Base-by-base conservation (phyloP, 139 green algal genomes). In the Chlorella sorokiniana region DNA sequence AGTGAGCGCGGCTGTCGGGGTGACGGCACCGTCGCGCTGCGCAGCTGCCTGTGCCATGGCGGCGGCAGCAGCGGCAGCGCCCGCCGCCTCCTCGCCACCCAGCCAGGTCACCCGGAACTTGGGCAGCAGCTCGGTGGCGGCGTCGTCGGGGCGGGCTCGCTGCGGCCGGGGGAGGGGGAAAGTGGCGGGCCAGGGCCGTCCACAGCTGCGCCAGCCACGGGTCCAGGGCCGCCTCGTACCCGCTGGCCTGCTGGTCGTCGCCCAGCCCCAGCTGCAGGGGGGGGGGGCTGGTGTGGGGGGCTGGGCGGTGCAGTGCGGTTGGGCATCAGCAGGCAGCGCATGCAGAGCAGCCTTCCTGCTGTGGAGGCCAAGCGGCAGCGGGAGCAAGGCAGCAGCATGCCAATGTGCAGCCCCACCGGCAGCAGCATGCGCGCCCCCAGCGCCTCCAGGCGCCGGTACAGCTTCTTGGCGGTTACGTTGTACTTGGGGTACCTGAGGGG, bases 401-500 rank as follows among this genome's bases (percentile, higher is more conserved):
- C 61, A n/a, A 68, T 18, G 64, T 9, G 25, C 64, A 45, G 64
- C 33, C 69, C 25, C 29, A 79, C 73, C 41, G 27, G 76, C 51
- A 33, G 45, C 56, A 86, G 18, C 62, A 69, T 54, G 56, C 7
- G 35, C 0, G 90, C 94, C 6, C 96, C 95, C 74, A 99, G 87
- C n/a, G 85, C 86, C 77, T 81, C 69, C 81, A 99, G 76, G n/a
- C 96, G 86, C 40, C 92, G 81, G 69, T 91, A 88, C 81, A 99
- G 87, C 90, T 97, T 97, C 88, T 98, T 98, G 59, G 94, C 94
- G 29, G 86, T 85, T 27, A 95, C 89, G 74, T 99, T 99, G 90
- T 94, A 99, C 56, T 98, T 91, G 4, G 90, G 78, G 84, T 99
- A 99, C 27, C 90, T 81, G 27, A 10, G 23, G 31, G 62, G 62